Conservation (phyloP, 345 rosid species). For the Pelargonium nanum region DNA sequence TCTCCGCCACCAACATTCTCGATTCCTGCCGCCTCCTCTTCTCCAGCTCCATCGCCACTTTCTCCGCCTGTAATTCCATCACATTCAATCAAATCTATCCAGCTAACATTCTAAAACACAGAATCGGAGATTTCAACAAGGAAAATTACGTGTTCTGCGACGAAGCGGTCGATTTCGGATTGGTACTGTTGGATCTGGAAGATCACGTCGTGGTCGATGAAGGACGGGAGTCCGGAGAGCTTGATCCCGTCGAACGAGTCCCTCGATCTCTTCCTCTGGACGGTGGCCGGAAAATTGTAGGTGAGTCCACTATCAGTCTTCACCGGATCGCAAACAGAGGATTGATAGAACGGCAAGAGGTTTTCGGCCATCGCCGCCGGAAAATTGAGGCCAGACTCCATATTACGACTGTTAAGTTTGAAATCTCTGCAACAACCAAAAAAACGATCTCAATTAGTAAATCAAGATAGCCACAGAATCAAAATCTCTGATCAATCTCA, state of each 20-base stretch:
- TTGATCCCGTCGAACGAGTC: constrained; percentile 28
- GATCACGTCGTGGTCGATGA: constrained; percentile 27
- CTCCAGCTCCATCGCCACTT: constrained; percentile 8
- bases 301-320: constrained; percentile 44
- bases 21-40: constrained; percentile 6
- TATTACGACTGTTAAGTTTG: constrained; percentile 17
- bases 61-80: constrained; percentile 8
- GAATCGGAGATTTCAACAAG: neutral
- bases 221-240: constrained; percentile 15
- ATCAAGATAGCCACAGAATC: neutral
- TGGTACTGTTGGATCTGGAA: constrained; percentile 50
- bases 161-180: constrained; percentile 40
- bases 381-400: constrained; percentile 2
- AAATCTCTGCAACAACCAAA: constrained; percentile 32
- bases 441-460: neutral
- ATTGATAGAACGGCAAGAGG: constrained; percentile 19
- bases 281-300: constrained; percentile 24
- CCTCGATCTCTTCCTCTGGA: constrained; percentile 34
- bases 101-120: neutral
- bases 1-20: constrained; percentile 1
- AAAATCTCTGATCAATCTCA: neutral
- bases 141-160: constrained; percentile 38
- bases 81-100: neutral
- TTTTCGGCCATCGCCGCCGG: no score
- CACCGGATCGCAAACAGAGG: constrained; percentile 27